These are phyloP conservation scores for Jasminum sambac DNA, from an alignment of 257 asterid genomes.

Conservation along the genomic window DNA sequence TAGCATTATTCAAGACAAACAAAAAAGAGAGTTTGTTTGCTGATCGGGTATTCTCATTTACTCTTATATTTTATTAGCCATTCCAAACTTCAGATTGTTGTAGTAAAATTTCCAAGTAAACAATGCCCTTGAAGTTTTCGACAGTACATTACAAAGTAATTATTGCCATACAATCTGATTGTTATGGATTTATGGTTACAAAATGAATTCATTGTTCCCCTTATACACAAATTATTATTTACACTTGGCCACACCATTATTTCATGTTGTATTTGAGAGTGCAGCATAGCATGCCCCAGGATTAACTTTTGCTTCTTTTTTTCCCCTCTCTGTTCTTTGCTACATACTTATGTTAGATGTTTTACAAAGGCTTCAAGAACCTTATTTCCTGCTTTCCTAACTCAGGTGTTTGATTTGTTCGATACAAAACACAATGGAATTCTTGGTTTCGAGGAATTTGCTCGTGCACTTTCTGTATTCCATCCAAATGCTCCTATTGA, in stretches of 20 bases:
- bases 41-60: constrained; percentile 65
- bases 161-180: neutral
- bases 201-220: neutral
- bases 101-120: neutral
- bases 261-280: neutral
- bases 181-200: neutral
- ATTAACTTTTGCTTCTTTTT: neutral
- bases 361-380: neutral
- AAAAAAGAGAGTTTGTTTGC: constrained; percentile 96
- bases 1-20: constrained; percentile 96
- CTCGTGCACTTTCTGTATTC: constrained; percentile 97
- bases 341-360: constrained; percentile 5
- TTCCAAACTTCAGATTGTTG: neutral
- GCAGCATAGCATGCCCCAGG: neutral
- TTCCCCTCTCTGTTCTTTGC: neutral
- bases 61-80: neutral
- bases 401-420: constrained; percentile 92
- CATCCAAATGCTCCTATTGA: constrained; percentile 98
- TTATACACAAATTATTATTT: neutral
- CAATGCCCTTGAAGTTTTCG: neutral
- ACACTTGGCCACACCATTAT: neutral
- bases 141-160: constrained; percentile 5
- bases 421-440: constrained; percentile 97
- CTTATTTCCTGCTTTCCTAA: constrained; percentile 20
- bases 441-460: constrained; percentile 97